A percentile compares a stretch with the other conserved stretches of the same genome.
Conservation (phyloP, 768 basidiomycete species). For the Macrocybe gigantea region DNA sequence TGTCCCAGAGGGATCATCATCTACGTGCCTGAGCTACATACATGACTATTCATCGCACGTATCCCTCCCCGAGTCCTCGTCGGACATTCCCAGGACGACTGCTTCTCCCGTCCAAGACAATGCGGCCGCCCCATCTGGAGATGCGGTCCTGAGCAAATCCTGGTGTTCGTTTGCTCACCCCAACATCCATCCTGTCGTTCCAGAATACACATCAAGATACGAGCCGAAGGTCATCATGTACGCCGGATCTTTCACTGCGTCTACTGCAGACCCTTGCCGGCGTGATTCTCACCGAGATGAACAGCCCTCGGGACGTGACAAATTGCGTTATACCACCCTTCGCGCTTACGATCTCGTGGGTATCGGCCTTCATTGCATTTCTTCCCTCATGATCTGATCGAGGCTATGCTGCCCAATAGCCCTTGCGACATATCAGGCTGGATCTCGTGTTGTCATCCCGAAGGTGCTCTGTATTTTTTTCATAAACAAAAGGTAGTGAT, state of each 20-base stretch:
- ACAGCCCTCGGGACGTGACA: conserved; percentile 12
- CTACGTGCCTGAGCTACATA: too few species aligned
- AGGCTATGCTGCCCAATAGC: not conserved
- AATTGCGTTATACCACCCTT: conserved; percentile 9
- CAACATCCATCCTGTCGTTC: conserved; percentile 13
- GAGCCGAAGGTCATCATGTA: conserved; percentile 15
- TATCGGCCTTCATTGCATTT: not conserved
- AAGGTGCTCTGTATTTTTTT: conserved; percentile 56
- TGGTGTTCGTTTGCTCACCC: conserved; percentile 3
- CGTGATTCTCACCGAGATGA: not conserved
- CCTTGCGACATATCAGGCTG: conserved; percentile 29
- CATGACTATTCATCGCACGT: too few species aligned
- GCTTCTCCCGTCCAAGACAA: too few species aligned
- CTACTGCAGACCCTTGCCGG: not conserved
- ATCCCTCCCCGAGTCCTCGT: too few species aligned
- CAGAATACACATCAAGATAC: conserved; percentile 15
- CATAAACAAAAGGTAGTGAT: conserved; percentile 34
- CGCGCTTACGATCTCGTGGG: conserved; percentile 8
- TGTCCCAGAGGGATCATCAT: too few species aligned
- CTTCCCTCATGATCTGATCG: not conserved
- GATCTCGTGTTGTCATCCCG: conserved; percentile 47
- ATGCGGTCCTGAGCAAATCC: too few species aligned
- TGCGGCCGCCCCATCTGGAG: too few species aligned
- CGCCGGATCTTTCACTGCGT: not conserved
- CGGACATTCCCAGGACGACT: too few species aligned